Percentiles rank a stretch among this genome's conserved stretches.
Conservation (phyloP, 1,139 yeast species). For the Pichia sp. region DNA sequence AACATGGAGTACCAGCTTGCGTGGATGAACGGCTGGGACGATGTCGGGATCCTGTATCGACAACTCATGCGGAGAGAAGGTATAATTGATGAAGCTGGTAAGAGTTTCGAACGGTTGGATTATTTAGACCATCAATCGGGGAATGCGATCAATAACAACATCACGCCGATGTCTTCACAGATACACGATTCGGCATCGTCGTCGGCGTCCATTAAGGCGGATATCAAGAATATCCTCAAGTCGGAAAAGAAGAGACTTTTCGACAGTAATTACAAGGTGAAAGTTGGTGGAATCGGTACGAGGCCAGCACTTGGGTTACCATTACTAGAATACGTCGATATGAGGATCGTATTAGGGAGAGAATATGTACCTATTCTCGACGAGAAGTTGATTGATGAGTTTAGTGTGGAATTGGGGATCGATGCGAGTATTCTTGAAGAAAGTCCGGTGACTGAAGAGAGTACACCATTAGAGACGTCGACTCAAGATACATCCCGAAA, state of each 20-base stretch:
- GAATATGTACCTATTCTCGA: constrained; percentile 31
- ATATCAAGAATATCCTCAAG: constrained; percentile 22
- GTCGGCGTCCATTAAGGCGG: not conserved
- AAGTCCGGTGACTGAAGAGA: constrained; percentile 1
- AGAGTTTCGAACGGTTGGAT: constrained; percentile 23
- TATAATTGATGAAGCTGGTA: constrained; percentile 18
- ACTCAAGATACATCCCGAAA: not conserved
- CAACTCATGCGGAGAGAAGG: constrained; percentile 25
- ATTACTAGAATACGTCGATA: constrained; percentile 32
- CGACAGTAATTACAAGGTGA: constrained; percentile 27
- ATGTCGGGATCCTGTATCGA: constrained; percentile 29
- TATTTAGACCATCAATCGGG: constrained; percentile 28
- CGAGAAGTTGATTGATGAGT: constrained; percentile 32
- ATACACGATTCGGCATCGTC: no score
- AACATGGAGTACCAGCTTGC: constrained; percentile 70
- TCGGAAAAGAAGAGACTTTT: constrained; percentile 28
- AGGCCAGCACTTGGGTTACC: constrained; percentile 33
- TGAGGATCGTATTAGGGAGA: constrained; percentile 31
- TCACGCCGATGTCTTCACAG: no score
- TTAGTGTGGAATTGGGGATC: constrained; percentile 32
- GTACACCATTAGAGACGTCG: not conserved
- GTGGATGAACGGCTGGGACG: constrained; percentile 76
- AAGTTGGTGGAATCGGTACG: constrained; percentile 30
- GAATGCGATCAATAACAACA: no score
- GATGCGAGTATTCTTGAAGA: constrained; percentile 19